Percentiles rank a stretch among this genome's conserved stretches.
phyloP scores from a whole-genome alignment of 2,329 filamentous ascomycete species.

The Botrytis fabae region DNA sequence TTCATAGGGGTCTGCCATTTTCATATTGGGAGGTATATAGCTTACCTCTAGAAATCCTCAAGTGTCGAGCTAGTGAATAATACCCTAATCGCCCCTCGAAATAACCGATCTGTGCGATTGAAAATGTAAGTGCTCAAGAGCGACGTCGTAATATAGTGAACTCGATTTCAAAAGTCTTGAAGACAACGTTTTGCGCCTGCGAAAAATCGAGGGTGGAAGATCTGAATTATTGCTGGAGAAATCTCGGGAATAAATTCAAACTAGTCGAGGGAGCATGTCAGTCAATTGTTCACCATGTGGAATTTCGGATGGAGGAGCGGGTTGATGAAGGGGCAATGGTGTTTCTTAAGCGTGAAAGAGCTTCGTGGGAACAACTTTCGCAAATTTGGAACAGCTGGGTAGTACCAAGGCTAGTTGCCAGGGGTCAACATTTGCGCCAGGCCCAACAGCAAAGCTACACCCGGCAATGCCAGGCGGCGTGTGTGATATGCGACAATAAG shows the following conservation, averaged over 20 bases:
- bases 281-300: constrained; percentile 29
- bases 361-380: constrained; percentile 30
- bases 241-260: constrained; percentile 38
- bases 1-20: constrained; percentile 32
- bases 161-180: constrained; percentile 33
- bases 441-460: constrained; percentile 27
- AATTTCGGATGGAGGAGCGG: background rate
- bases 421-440: constrained; percentile 36
- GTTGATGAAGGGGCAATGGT: constrained; percentile 22
- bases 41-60: constrained; percentile 37
- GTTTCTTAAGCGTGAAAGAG: constrained; percentile 21
- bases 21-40: constrained; percentile 21
- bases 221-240: constrained; percentile 36
- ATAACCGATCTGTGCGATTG: constrained; percentile 32
- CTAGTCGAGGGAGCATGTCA: constrained; percentile 34
- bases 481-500: constrained; percentile 28
- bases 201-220: constrained; percentile 38
- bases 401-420: constrained; percentile 30
- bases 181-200: constrained; percentile 38
- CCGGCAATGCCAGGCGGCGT: constrained; percentile 29
- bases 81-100: constrained; percentile 35
- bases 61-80: constrained; percentile 32
- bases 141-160: constrained; percentile 29
- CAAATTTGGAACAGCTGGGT: constrained; percentile 37
- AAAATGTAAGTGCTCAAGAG: constrained; percentile 31